Evolutionary conservation across 768 basidiomycete species (phyloP), one percentile per base, ranked within the genome.

Genomic region (Lactarius sp.): DNA sequence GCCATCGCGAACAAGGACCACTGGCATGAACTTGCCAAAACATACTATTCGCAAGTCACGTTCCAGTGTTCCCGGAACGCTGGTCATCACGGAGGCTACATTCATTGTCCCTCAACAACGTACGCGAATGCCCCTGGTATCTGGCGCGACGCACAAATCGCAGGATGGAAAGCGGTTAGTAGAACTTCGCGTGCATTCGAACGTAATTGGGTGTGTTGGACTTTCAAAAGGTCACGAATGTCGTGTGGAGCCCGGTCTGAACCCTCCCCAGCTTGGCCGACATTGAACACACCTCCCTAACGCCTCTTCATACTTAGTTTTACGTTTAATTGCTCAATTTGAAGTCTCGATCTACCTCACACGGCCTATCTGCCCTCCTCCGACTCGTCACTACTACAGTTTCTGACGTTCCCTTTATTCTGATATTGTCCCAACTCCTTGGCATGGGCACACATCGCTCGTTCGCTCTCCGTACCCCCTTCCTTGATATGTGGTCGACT

Each of bases 21-120:
- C 59, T 75, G 78, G 4, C 78, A 73, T 7, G 73, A 75, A 2
- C 75, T 79, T 5, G 74, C 75, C 22, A 70, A 74, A 46, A 72
- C 75, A n/a, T 84, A 83, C 70, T 84, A 83, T 66, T 59, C 72
- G 3, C 83, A 84, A 67, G 22, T 27, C 22, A 27, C 78, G 83
- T 0, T 77, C 74, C 5, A 73, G 74, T 39, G 67, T 71, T 0
- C 78, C 81, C 0, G 85, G 85, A 0, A 85, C 81, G 0, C 72
- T 87, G 10, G 72, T 84, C 50, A 78, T 89, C 60, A 72, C 83
- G 2, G 85, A 88, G 71, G 85, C 77, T 0, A 83, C 84, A 2
- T 74, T 79, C 55, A 80, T 88, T 53, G 77, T 80, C 0, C 70
- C 73, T 1, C 68, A 78, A 14, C 80, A 3, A 85, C 83, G 1